Conservation (phyloP, 192 early-diverging fungal species). For the Gonapodya sp. region DNA sequence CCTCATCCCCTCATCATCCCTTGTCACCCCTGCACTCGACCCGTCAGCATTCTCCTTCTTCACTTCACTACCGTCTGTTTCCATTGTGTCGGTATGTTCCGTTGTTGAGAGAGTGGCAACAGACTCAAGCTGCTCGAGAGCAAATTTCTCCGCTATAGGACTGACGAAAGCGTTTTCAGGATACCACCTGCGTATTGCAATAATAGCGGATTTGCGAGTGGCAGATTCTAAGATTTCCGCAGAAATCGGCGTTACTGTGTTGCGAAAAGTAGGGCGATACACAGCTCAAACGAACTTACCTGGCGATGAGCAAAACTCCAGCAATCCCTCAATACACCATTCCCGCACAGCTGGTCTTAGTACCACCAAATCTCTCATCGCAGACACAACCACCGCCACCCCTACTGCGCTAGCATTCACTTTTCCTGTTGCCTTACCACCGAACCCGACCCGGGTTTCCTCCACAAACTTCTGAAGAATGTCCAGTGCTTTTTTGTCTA, state of each 20-base stretch:
- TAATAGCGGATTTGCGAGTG: slow-evolving; percentile 49
- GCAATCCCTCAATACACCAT: slow-evolving; percentile 38
- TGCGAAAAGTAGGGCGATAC: slow-evolving; percentile 1
- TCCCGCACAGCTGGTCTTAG: slow-evolving; percentile 44
- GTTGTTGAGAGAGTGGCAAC: slow-evolving; percentile 9
- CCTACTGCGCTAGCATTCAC: no score
- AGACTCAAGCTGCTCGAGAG: slow-evolving; percentile 29
- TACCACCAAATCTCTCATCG: slow-evolving; percentile 47
- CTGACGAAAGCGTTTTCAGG: slow-evolving; percentile 32
- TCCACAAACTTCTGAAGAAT: slow-evolving; percentile 57
- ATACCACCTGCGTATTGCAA: slow-evolving; percentile 44
- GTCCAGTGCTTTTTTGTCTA: slow-evolving; percentile 48
- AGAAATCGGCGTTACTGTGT: slow-evolving; percentile 5
- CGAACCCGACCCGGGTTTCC: no score
- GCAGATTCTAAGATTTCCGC: slow-evolving; percentile 28
- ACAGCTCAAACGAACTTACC: slow-evolving; percentile 22
- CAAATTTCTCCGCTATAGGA: slow-evolving; percentile 32
- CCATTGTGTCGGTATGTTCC: slow-evolving; percentile 6
- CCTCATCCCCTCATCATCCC: no score
- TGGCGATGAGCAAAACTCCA: slow-evolving; percentile 37
- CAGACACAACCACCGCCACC: slow-evolving; percentile 44
- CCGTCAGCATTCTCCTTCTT: slow-evolving; percentile 8
- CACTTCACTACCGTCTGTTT: background rate
- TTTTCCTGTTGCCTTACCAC: no score
- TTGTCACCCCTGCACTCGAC: background rate